Percentiles rank a stretch among this genome's conserved stretches.
Conservation (phyloP, 345 rosid genomes). For the Melaleuca alternifolia region DNA sequence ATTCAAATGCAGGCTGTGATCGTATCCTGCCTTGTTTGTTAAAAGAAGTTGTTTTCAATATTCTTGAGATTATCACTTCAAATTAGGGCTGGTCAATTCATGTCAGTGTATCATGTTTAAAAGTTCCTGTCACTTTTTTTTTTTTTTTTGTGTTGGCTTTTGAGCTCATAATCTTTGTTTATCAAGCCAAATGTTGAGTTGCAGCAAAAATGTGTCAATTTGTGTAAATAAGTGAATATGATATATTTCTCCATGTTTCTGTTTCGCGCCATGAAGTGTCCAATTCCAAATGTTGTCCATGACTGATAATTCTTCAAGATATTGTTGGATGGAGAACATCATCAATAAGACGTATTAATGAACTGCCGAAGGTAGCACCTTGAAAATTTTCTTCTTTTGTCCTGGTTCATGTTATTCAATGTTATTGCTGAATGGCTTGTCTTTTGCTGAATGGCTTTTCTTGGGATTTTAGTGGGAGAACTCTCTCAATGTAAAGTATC, state of each 20-base stretch:
- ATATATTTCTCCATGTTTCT: neutral
- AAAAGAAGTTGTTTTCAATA: neutral
- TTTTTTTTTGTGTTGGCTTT: neutral
- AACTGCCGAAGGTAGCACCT: slow-evolving; percentile 66
- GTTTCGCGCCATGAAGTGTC: neutral
- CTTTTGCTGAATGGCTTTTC: neutral
- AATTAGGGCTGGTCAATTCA: neutral
- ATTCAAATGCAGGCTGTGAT: slow-evolving; percentile 84
- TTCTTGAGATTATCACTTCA: neutral
- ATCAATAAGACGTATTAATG: slow-evolving; percentile 69
- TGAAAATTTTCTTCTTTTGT: neutral
- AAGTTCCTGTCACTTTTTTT: neutral
- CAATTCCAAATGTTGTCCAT: slow-evolving; percentile 19
- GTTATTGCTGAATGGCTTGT: neutral
- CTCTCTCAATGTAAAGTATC: slow-evolving; percentile 60
- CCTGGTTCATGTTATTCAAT: neutral
- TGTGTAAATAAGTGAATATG: neutral
- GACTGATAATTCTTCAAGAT: slow-evolving; percentile 34
- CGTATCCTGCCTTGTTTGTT: slow-evolving; percentile 48
- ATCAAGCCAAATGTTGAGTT: neutral
- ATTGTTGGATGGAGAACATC: slow-evolving; percentile 98
- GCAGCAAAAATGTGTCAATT: neutral
- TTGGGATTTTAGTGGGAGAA: slow-evolving; percentile 54
- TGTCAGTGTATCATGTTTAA: neutral
- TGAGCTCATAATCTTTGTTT: neutral